Evolutionary conservation across 78 protist genomes (phyloP).

Genomic region (Monosiga brevicollis): DNA sequence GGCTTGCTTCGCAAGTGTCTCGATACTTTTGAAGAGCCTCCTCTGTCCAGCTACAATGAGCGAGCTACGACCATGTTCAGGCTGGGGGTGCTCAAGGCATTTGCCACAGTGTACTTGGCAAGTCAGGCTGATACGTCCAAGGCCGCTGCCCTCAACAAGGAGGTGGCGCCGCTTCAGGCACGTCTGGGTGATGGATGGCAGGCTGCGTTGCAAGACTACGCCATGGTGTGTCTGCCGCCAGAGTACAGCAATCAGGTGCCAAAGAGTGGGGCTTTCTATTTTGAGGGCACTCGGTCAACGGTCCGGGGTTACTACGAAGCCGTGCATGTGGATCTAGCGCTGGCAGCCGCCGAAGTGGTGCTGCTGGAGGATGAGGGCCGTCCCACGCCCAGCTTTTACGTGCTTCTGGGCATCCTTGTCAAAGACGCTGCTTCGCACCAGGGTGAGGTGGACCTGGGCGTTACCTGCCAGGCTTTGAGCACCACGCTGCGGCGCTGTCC

Average conservation of each 20-base stretch:
- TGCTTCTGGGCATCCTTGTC: not conserved
- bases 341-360: not conserved
- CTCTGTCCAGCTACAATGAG: not conserved
- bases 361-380: not conserved
- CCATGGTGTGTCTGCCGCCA: not conserved
- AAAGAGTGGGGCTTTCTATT: not conserved
- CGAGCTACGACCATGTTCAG: not conserved
- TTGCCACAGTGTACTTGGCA: not conserved
- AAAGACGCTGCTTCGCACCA: not conserved
- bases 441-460: no score
- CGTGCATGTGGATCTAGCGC: not conserved
- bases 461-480: no score
- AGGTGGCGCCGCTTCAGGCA: not conserved
- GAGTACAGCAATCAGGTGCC: not conserved
- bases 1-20: not conserved
- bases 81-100: not conserved
- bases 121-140: not conserved
- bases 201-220: not conserved
- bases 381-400: not conserved
- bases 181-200: not conserved
- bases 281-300: not conserved
- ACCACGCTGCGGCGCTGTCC: no score
- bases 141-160: not conserved
- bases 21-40: not conserved
- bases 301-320: not conserved